Evolutionary conservation across 225 moss, liverwort and hornwort genomes (phyloP), one percentile per base, ranked within the genome.

Genomic region (Sphagnum contortum): DNA sequence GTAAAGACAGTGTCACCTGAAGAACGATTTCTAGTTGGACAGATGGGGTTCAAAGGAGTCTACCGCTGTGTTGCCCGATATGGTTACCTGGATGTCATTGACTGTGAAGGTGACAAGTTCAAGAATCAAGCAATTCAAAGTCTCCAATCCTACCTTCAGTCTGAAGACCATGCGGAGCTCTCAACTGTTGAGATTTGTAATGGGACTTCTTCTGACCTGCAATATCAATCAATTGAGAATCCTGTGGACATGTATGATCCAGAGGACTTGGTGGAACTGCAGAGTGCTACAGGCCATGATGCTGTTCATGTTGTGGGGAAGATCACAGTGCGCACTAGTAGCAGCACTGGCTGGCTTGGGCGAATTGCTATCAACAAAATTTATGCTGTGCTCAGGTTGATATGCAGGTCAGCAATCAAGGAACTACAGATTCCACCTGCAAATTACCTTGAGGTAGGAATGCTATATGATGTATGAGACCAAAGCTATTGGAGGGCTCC

Each of bases 11-110:
- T 92, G 13, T 69, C 73, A 12, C 83, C 81, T 2, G 78, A 85
- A 66, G 85, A 89, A 57, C 78, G 89, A 3, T 88, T 92, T 55
- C 79, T 75, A 4, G 76, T 92, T 45, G 87, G 89, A 54, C 74
- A 81, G 49, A 67, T 88, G 47, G 92, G 89, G 57, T 81, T 79
- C 49, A 76, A 77, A 46, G 89, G 92, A 51, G 86, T 92, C 1
- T 92, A 89, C 76, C 85, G 87, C 12, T 92, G 92, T 62, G 75
- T 89, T 13, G 92, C 81, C 51, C 72, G 87, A 7, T 89, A 87
- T 66, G 92, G 92, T 5, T 92, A 92, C 66, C 78, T 75, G 72
- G 92, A 92, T 68, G 80, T 82, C 29, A 70, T 85, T 2, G 81
- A 81, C 63, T 82, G 85, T 54, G 79, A 77, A 57, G 81, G 79